These are phyloP conservation scores for Plasmodium gaboni DNA, from an alignment of 169 alveolate species.

Conservation along the genomic window DNA sequence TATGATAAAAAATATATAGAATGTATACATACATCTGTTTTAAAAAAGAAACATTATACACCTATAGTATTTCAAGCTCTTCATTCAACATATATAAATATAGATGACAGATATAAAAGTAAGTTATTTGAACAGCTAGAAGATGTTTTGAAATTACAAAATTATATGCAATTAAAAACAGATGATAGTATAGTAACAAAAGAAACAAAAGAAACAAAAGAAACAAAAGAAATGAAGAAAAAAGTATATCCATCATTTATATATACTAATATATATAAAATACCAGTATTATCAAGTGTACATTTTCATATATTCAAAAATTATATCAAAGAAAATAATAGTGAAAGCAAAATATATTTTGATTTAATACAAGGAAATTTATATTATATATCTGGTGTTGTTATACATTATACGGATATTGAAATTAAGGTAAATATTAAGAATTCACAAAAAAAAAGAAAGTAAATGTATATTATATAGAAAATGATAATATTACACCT, in stretches of 20 bases:
- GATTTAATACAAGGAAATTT: slow-evolving; percentile 66
- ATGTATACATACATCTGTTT: slow-evolving; percentile 4
- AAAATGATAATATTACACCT: too few relatives aligned
- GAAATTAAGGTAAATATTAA: slow-evolving; percentile 34
- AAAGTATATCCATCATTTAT: slow-evolving; percentile 56
- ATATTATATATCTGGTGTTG: slow-evolving; percentile 44
- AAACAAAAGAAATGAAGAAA: slow-evolving; percentile 3
- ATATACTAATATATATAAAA: slow-evolving; percentile 56
- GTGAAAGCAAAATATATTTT: slow-evolving; percentile 13
- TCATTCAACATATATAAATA: slow-evolving; percentile 50
- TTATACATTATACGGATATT: slow-evolving; percentile 64
- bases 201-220: slow-evolving; percentile 5
- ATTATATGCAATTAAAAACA: slow-evolving; percentile 1
- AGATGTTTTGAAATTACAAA: slow-evolving; percentile 12
- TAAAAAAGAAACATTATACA: slow-evolving; percentile 19
- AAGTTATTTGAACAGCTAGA: slow-evolving; percentile 50
- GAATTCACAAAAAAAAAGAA: neutral
- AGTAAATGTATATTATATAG: neutral
- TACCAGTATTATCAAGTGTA: slow-evolving; percentile 51
- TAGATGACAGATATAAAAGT: slow-evolving; percentile 39
- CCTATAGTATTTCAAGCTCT: slow-evolving; percentile 71
- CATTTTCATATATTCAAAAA: slow-evolving; percentile 36
- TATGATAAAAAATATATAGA: slow-evolving; percentile 22
- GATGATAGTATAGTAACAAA: neutral
- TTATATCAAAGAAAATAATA: slow-evolving; percentile 13